Evolutionary conservation across 176 grass and related monocot genomes (phyloP).

Genomic region (Carex littledalei): DNA sequence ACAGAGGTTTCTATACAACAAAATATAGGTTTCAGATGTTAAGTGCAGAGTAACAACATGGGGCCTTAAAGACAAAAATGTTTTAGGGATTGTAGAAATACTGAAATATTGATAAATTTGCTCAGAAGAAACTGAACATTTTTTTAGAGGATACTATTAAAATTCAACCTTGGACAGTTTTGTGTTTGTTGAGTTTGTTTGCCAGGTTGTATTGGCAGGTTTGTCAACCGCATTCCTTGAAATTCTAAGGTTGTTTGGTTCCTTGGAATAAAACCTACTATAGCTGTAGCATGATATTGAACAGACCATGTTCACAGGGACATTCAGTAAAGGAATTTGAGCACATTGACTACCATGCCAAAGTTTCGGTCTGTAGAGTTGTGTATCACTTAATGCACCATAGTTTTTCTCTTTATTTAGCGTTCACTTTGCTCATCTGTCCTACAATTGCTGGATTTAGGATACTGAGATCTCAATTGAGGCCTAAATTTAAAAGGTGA

Average conservation of each 20-base stretch:
- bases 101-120: not conserved
- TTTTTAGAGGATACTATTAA: not conserved
- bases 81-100: not conserved
- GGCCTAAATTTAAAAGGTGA: not conserved
- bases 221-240: not conserved
- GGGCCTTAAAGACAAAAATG: not conserved
- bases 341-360: not conserved
- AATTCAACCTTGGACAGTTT: not conserved
- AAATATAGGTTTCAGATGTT: not conserved
- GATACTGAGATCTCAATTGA: not conserved
- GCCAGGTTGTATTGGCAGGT: not conserved
- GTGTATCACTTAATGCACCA: not conserved
- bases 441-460: not conserved
- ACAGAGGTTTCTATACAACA: not conserved
- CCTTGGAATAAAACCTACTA: not conserved
- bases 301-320: not conserved
- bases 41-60: not conserved
- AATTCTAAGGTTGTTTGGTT: not conserved
- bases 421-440: not conserved
- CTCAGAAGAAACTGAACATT: not conserved
- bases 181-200: constrained; percentile 3
- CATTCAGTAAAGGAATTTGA: not conserved
- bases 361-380: not conserved
- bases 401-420: not conserved
- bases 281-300: not conserved